phyloP scores from a whole-genome alignment of 2,329 filamentous ascomycete genomes.

The Ceratocystis harringtonii region DNA sequence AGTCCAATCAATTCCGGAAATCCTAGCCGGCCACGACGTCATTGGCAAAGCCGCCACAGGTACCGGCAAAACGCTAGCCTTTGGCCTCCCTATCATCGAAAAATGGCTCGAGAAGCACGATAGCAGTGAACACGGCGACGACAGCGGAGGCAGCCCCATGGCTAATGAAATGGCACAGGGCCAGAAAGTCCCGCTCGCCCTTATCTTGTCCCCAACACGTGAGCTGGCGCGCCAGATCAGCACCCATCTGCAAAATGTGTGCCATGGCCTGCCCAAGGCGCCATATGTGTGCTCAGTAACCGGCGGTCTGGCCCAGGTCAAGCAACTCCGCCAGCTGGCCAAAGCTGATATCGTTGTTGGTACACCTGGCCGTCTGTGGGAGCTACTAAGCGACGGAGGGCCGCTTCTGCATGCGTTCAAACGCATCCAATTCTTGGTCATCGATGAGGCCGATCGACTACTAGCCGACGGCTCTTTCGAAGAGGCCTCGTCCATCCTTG shows the following conservation, averaged over 20 bases:
- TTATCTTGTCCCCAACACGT: slow-evolving; percentile 81
- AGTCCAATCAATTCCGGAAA: slow-evolving; percentile 60
- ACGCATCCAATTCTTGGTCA: slow-evolving; percentile 63
- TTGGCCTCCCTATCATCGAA: slow-evolving; percentile 85
- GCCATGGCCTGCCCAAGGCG: slow-evolving; percentile 41
- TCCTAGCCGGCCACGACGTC: slow-evolving; percentile 72
- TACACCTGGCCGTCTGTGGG: slow-evolving; percentile 87
- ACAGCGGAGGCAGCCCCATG: slow-evolving; percentile 18
- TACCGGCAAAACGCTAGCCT: slow-evolving; percentile 91
- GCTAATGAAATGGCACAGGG: slow-evolving; percentile 21
- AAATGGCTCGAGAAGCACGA: slow-evolving; percentile 44
- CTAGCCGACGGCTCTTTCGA: slow-evolving; percentile 91
- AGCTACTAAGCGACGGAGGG: slow-evolving; percentile 65
- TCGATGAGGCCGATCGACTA: slow-evolving; percentile 88
- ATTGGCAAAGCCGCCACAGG: slow-evolving; percentile 94
- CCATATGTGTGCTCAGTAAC: slow-evolving; percentile 78
- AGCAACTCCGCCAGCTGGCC: slow-evolving; percentile 73
- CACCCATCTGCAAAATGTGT: slow-evolving; percentile 65
- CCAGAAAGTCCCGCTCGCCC: slow-evolving; percentile 45
- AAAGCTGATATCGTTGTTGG: slow-evolving; percentile 86
- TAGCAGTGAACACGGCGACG: slow-evolving; percentile 15
- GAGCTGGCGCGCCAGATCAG: slow-evolving; percentile 87
- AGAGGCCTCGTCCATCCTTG: slow-evolving; percentile 77
- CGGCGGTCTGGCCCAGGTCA: slow-evolving; percentile 83
- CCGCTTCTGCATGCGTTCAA: slow-evolving; percentile 57